A percentile compares a stretch with the other conserved stretches of the same genome.
Conservation (phyloP, 129 eudicot species). For the Saussurea involucrata region DNA sequence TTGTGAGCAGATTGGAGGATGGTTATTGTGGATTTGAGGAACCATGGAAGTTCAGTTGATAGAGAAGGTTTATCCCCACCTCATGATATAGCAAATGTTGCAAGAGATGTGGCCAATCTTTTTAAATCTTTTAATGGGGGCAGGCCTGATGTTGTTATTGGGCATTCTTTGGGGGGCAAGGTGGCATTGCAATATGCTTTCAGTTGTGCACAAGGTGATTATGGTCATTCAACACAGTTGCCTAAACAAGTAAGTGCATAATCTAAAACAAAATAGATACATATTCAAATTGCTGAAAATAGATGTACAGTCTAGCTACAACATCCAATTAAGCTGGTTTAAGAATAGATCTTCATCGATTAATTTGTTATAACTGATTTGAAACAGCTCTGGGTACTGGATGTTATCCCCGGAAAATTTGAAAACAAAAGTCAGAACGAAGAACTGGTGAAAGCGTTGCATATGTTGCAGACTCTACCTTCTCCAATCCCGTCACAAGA, state of each 20-base stretch:
- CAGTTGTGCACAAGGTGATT: constrained; percentile 69
- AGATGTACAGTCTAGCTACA: background rate
- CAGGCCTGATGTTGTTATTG: constrained; percentile 89
- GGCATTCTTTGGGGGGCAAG: constrained; percentile 87
- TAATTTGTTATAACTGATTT: too few species aligned
- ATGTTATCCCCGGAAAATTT: constrained; percentile 62
- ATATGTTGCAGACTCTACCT: constrained; percentile 64
- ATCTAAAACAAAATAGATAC: too few species aligned
- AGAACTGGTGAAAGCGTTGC: constrained; percentile 64
- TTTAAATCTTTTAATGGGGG: constrained; percentile 51
- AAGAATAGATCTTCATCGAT: too few species aligned
- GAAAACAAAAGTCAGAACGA: constrained; percentile 40
- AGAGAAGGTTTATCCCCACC: constrained; percentile 53
- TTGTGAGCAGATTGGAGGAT: constrained; percentile 62
- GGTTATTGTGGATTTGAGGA: constrained; percentile 75
- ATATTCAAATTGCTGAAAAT: too few species aligned
- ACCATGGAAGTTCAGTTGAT: constrained; percentile 72
- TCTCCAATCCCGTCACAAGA: constrained; percentile 61
- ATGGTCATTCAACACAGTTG: constrained; percentile 57
- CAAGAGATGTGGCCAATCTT: constrained; percentile 66
- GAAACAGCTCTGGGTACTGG: constrained; percentile 89
- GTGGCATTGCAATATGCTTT: constrained; percentile 70
- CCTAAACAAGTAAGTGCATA: too few species aligned
- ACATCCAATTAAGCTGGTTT: background rate
- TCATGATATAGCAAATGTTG: constrained; percentile 62